Conservation (phyloP, 768 basidiomycete genomes). For the Podaxis sp. region DNA sequence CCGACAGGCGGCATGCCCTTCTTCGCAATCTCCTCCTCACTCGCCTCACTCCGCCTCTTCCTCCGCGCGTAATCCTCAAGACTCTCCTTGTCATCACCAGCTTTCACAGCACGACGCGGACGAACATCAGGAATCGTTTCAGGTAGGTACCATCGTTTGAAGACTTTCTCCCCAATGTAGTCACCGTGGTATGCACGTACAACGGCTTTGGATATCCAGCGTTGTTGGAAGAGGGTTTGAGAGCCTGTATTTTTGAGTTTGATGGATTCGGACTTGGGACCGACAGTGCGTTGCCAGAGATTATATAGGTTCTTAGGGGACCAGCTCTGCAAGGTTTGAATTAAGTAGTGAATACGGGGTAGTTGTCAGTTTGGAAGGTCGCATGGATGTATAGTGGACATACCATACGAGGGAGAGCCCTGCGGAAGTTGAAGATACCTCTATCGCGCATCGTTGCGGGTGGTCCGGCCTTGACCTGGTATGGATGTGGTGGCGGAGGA, state of each 20-base stretch:
- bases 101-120: slow-evolving; percentile 45
- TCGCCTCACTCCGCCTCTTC: slow-evolving; percentile 47
- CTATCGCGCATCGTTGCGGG: slow-evolving; percentile 38
- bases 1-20: slow-evolving; percentile 86
- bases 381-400: slow-evolving; percentile 17
- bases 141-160: slow-evolving; percentile 95
- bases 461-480: neutral
- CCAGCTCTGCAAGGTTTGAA: slow-evolving; percentile 68
- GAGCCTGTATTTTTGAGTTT: slow-evolving; percentile 53
- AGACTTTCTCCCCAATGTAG: slow-evolving; percentile 87
- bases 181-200: slow-evolving; percentile 96
- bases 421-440: slow-evolving; percentile 35
- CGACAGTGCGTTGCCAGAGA: slow-evolving; percentile 75
- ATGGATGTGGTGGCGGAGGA: neutral
- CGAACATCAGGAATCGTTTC: slow-evolving; percentile 83
- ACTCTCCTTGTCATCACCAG: slow-evolving; percentile 42
- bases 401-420: slow-evolving; percentile 83
- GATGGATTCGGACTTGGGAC: slow-evolving; percentile 45
- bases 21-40: slow-evolving; percentile 50
- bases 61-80: slow-evolving; percentile 63
- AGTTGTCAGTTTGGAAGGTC: neutral
- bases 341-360: neutral
- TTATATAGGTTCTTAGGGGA: slow-evolving; percentile 85
- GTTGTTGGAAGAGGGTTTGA: slow-evolving; percentile 82
- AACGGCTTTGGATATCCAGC: slow-evolving; percentile 85